Percentiles rank a stretch among this genome's conserved stretches.
These are phyloP conservation scores for Starmerella davenportii DNA, from an alignment of 805 yeast genomes.

Conservation along the genomic window DNA sequence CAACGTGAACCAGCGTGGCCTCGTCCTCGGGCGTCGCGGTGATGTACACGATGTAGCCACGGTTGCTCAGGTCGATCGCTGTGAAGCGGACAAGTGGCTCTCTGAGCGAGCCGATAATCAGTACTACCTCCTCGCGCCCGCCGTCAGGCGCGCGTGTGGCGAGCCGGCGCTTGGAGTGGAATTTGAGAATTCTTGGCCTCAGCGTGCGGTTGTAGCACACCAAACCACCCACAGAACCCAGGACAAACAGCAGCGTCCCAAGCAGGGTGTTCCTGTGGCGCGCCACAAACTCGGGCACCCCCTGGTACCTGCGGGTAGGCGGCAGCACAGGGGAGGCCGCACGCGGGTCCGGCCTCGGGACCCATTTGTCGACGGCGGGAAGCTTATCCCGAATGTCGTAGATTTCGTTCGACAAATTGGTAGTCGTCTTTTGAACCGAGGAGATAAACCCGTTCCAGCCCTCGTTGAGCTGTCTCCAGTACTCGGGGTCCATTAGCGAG, in stretches of 20 bases:
- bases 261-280: no score
- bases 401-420: constrained; percentile 3
- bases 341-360: neutral
- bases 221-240: neutral
- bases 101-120: constrained; percentile 58
- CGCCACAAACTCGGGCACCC: no score
- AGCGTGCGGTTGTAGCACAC: neutral
- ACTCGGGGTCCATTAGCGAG: constrained; percentile 9
- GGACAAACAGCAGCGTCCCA: neutral
- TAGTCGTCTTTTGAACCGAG: constrained; percentile 7
- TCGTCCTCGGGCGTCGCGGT: constrained; percentile 45
- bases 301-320: no score
- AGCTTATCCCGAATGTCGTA: neutral
- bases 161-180: constrained; percentile 26
- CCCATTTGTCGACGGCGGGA: neutral
- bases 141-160: constrained; percentile 52
- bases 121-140: constrained; percentile 55
- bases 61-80: constrained; percentile 53
- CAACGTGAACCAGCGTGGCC: constrained; percentile 34
- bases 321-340: no score
- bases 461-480: constrained; percentile 4
- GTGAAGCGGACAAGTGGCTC: constrained; percentile 55
- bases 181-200: neutral
- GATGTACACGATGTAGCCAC: constrained; percentile 69
- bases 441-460: constrained; percentile 12